These are phyloP conservation scores for Heracleum sosnowskyi DNA, from an alignment of 129 eudicot genomes.

Conservation along the genomic window DNA sequence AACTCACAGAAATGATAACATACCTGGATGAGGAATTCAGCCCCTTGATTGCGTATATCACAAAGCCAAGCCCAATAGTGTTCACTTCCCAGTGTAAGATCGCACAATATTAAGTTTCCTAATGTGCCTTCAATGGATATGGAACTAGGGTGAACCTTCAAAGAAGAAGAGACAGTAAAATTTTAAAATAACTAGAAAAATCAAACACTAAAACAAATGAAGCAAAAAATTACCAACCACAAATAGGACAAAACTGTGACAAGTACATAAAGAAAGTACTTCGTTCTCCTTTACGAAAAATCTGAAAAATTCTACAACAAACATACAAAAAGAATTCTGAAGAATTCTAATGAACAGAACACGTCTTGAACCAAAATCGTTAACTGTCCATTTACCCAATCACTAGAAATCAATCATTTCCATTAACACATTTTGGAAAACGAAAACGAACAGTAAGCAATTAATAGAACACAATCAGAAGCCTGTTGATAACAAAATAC, in stretches of 20 bases:
- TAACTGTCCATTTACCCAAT: background rate
- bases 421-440: background rate
- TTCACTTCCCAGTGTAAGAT: constrained; percentile 61
- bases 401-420: background rate
- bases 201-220: background rate
- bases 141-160: constrained; percentile 96
- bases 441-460: background rate
- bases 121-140: constrained; percentile 77
- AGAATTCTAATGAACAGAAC: too few species aligned
- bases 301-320: too few species aligned
- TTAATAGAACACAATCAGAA: background rate
- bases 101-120: constrained; percentile 86
- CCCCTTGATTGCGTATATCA: constrained; percentile 87
- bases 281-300: constrained; percentile 18
- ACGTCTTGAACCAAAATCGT: background rate
- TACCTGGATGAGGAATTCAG: constrained; percentile 92
- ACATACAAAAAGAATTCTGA: too few species aligned
- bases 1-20: background rate
- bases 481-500: background rate
- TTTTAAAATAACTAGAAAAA: background rate
- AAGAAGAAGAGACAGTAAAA: background rate
- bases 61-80: constrained; percentile 95
- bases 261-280: background rate
- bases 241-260: background rate
- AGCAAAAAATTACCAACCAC: background rate